These are phyloP conservation scores for Jamesozyma rosinii DNA, from an alignment of 805 yeast genomes.

Conservation along the genomic window DNA sequence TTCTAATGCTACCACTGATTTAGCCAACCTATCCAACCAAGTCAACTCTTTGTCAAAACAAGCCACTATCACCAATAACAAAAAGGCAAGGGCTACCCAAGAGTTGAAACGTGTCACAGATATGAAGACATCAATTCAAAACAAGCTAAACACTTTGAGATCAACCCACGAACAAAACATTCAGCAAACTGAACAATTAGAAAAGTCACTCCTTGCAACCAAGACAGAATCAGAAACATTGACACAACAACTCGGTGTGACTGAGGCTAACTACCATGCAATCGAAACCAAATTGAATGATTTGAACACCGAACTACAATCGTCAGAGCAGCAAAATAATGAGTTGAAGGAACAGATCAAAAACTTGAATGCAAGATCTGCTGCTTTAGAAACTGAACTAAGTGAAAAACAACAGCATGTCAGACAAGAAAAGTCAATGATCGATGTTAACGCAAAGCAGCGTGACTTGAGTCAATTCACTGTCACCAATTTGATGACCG, in stretches of 20 bases:
- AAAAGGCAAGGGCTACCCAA: constrained; percentile 63
- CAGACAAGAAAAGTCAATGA: constrained; percentile 52
- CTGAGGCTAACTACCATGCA: constrained; percentile 71
- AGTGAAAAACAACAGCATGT: constrained; percentile 45
- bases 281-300: constrained; percentile 56
- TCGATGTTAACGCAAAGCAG: constrained; percentile 61
- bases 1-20: constrained; percentile 71
- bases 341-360: constrained; percentile 61
- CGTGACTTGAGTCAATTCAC: constrained; percentile 52
- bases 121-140: constrained; percentile 61
- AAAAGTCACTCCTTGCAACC: constrained; percentile 48
- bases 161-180: constrained; percentile 72
- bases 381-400: constrained; percentile 48
- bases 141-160: constrained; percentile 58
- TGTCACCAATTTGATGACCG: constrained; percentile 36
- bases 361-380: constrained; percentile 54
- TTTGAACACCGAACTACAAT: constrained; percentile 50
- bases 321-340: constrained; percentile 59
- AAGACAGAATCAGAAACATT: constrained; percentile 60
- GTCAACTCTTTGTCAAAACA: constrained; percentile 69
- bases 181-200: constrained; percentile 63
- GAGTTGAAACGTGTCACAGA: constrained; percentile 63
- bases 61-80: constrained; percentile 59
- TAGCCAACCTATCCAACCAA: constrained; percentile 81
- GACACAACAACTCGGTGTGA: constrained; percentile 60